phyloP scores from a whole-genome alignment of 2,329 filamentous ascomycete genomes.

The Venturia asperata region DNA sequence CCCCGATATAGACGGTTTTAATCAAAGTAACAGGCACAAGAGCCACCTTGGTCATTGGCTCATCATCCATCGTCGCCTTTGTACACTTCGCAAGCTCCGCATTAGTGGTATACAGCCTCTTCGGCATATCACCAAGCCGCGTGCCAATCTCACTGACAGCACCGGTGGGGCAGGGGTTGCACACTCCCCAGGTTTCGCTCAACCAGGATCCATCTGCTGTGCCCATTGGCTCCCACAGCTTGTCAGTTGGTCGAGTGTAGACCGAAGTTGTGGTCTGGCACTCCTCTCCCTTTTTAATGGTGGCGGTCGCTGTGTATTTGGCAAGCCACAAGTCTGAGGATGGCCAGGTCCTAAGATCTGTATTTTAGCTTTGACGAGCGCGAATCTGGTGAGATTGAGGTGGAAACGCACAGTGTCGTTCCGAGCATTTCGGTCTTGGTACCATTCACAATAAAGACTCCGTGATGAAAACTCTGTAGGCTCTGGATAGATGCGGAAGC shows the following conservation, averaged over 20 bases:
- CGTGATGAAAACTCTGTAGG: neutral
- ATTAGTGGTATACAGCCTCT: neutral
- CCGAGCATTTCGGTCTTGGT: neutral
- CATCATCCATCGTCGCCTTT: conserved; percentile 7
- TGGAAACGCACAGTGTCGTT: neutral
- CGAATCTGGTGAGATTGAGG: neutral
- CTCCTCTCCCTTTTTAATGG: neutral
- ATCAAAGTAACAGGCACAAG: conserved; percentile 1
- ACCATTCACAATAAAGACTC: neutral
- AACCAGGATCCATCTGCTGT: conserved; percentile 8
- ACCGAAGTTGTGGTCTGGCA: conserved; percentile 1
- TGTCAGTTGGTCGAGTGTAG: neutral
- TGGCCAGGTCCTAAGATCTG: neutral
- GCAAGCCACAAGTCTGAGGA: neutral
- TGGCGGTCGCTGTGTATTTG: neutral
- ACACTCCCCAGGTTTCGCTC: neutral
- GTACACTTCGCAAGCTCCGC: neutral
- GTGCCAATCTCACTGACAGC: neutral
- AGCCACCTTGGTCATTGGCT: conserved; percentile 7
- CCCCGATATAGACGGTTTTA: neutral
- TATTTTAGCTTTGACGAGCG: neutral
- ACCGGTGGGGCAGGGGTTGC: neutral
- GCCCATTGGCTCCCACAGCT: neutral
- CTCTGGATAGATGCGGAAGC: neutral
- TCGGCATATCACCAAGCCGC: neutral